Conservation (phyloP, 208 protist species). For the Leptomonas pyrrhocoris region DNA sequence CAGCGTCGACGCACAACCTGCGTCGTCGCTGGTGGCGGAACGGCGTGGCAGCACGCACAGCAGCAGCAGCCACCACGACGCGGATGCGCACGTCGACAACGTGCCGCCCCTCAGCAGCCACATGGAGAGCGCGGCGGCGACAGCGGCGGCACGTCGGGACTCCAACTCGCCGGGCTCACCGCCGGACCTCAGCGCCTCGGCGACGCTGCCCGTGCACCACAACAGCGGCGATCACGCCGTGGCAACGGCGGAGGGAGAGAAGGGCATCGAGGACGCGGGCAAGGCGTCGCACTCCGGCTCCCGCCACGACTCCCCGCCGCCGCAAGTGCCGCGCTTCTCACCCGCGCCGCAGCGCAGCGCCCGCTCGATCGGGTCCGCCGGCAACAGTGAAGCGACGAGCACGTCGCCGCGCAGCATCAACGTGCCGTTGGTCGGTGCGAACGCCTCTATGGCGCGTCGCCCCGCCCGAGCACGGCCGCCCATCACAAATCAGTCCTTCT, state of each 20-base stretch:
- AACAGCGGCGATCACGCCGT: constrained; percentile 1
- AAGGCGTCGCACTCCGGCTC: constrained; percentile 4
- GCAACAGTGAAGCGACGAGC: constrained; percentile 6
- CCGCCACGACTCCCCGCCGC: constrained; percentile 17
- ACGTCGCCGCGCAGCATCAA: constrained; percentile 16
- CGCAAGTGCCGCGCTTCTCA: background rate
- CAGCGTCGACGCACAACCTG: constrained; percentile 4
- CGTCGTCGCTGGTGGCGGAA: constrained; percentile 1
- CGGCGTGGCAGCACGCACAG: constrained; percentile 8
- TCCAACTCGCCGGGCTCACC: constrained; percentile 1
- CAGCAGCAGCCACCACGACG: constrained; percentile 6
- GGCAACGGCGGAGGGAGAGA: background rate
- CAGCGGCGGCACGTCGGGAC: background rate
- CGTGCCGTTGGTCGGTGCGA: constrained; percentile 18
- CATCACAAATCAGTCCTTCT: constrained; percentile 58
- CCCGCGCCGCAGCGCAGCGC: background rate
- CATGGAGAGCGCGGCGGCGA: background rate
- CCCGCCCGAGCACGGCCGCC: constrained; percentile 21
- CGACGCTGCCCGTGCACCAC: background rate
- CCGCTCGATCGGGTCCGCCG: constrained; percentile 2
- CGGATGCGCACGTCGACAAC: background rate
- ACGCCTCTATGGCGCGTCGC: constrained; percentile 9
- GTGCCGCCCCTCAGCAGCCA: constrained; percentile 8
- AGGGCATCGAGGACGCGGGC: background rate
- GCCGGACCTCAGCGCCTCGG: constrained; percentile 14